These are phyloP conservation scores for Chytridiales sp. DNA, from an alignment of 371 early-diverging fungal species.

Conservation along the genomic window DNA sequence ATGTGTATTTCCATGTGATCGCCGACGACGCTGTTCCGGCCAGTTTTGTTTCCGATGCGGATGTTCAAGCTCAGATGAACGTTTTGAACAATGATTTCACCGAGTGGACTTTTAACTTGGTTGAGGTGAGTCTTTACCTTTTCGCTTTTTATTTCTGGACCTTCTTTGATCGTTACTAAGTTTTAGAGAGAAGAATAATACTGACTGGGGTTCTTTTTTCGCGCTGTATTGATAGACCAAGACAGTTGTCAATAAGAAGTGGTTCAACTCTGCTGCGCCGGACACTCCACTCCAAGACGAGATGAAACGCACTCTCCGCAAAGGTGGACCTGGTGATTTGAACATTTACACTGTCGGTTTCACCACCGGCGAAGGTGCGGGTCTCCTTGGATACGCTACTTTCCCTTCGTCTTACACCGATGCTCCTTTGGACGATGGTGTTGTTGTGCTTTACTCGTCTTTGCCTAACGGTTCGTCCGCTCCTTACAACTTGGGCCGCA, in stretches of 20 bases:
- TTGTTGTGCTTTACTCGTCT: conserved; percentile 16
- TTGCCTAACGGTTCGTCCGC: conserved; percentile 10
- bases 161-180: background rate
- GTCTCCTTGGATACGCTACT: conserved; percentile 19
- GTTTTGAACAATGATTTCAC: conserved; percentile 21
- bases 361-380: conserved; percentile 8
- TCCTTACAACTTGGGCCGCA: conserved; percentile 21
- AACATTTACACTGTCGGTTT: conserved; percentile 22
- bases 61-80: conserved; percentile 12
- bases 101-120: background rate
- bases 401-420: conserved; percentile 16
- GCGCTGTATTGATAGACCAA: background rate
- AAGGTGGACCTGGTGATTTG: conserved; percentile 2
- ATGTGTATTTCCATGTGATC: conserved; percentile 12
- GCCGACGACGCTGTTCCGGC: background rate
- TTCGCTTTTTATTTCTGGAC: background rate
- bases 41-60: conserved; percentile 7
- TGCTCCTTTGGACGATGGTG: conserved; percentile 18
- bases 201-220: no score
- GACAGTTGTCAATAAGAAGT: conserved; percentile 5
- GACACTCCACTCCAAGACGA: background rate
- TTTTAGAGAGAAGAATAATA: no score
- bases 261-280: conserved; percentile 10
- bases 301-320: conserved; percentile 15
- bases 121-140: background rate